Base-by-base conservation (phyloP, 2,329 filamentous ascomycete species). In the Xylaria sp. region DNA sequence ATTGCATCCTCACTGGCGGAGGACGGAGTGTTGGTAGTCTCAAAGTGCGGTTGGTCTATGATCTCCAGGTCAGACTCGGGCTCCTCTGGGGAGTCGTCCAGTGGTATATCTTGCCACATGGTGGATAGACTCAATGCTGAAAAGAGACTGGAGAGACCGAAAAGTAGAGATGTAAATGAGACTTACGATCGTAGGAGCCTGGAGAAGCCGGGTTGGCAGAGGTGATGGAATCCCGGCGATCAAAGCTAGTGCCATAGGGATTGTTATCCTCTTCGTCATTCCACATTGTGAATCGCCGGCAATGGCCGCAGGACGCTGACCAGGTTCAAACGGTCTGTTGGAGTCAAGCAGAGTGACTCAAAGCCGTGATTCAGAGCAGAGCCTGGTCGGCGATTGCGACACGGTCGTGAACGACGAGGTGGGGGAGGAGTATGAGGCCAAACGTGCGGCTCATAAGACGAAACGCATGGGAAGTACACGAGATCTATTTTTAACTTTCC, bases 211-310 rank as follows among this genome's bases (percentile, higher is more conserved):
- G 85, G 71, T 88, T 85, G 18, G 80, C 80, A 49, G 80, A 91
- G 51, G 85, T 82, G 73, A 89, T 85, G 63, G 90, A 90, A 75
- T 95, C 90, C 69, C 90, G 86, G 69, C 90, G 89, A 74, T 94
- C 90, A 78, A 96, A 97, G 75, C 91, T 93, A 70, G 81, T 85
- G 65, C 92, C 92, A 72, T 97, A 97, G 4, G 93, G 93, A 74
- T 97, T 97, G 78, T 97, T 97, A 73, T 97, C 91, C 64, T 73
- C 71, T 78, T 97, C 93, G 80, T 97, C 92, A 82, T 97, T 95
- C 93, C 93, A 97, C 93, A 97, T 97, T 67, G 69, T 82, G 73
- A 66, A 60, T 59, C 48, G 53, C 55, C 61, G 58, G 54, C 50
- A 54, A 52, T 56, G 18, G 37, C 19, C 34, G 52, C 44, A 50